A percentile compares a stretch with the other conserved stretches of the same genome.
Conservation (phyloP, 441 rosid genomes). For the Corymbia calophylla region DNA sequence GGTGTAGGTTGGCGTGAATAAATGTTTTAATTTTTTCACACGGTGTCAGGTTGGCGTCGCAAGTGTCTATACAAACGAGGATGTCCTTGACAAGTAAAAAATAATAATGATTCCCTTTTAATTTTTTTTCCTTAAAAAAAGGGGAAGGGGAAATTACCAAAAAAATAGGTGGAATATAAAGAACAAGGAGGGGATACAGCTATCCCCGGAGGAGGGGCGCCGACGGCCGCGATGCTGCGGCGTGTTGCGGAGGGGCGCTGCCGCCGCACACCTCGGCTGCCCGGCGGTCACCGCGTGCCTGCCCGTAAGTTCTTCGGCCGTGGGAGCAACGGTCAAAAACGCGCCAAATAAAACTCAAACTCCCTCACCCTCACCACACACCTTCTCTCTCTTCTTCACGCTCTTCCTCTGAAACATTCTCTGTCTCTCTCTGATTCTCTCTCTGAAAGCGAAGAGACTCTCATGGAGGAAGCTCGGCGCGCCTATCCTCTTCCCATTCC, state of each 20-base stretch:
- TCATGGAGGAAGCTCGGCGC: neutral
- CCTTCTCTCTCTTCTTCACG: neutral
- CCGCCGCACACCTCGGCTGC: slow-evolving; percentile 32
- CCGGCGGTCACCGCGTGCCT: slow-evolving; percentile 48
- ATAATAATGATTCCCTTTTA: neutral
- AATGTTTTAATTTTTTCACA: neutral
- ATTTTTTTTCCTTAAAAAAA: too few species aligned
- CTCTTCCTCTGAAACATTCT: neutral
- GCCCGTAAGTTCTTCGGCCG: slow-evolving; percentile 38
- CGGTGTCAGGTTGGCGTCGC: neutral
- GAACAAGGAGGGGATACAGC: too few species aligned
- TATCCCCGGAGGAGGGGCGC: too few species aligned
- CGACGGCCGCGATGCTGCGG: too few species aligned
- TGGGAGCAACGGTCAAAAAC: neutral
- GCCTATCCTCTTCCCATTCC: neutral
- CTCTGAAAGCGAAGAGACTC: neutral
- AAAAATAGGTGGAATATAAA: too few species aligned
- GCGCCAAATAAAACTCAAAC: neutral
- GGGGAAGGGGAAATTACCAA: too few species aligned
- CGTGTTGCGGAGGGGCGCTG: slow-evolving; percentile 11
- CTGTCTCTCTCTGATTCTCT: neutral
- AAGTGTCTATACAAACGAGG: neutral
- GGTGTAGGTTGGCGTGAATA: too few species aligned
- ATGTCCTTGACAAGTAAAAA: neutral
- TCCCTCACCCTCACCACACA: neutral